Evolutionary conservation across 345 rosid genomes (phyloP).

Genomic region (Sapria himalayana): DNA sequence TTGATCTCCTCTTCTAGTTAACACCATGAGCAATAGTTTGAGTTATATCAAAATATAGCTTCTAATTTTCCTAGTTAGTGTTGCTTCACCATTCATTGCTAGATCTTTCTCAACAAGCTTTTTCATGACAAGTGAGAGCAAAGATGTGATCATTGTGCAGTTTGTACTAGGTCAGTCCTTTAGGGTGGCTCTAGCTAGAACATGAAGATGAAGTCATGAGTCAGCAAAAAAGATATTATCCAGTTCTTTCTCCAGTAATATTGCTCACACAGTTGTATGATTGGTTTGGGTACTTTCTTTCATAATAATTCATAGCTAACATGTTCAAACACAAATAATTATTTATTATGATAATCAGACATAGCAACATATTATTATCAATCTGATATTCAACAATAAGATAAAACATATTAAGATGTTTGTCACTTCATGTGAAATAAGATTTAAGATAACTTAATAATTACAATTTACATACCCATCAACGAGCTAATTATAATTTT

Average conservation of each 20-base stretch:
- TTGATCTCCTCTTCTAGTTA: too few species aligned
- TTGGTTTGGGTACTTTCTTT: slow-evolving; percentile 96
- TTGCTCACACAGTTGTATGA: slow-evolving; percentile 62
- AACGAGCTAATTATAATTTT: too few species aligned
- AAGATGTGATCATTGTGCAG: slow-evolving; percentile 96
- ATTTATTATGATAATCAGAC: too few species aligned
- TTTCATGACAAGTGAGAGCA: slow-evolving; percentile 71
- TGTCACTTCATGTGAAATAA: too few species aligned
- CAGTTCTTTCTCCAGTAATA: slow-evolving; percentile 47
- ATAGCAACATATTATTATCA: too few species aligned
- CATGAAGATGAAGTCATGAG: slow-evolving; percentile 88
- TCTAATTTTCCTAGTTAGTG: slow-evolving; percentile 69
- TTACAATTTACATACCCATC: too few species aligned
- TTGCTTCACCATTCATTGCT: slow-evolving; percentile 97
- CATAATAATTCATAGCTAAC: slow-evolving; percentile 96
- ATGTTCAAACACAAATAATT: too few species aligned
- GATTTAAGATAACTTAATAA: too few species aligned
- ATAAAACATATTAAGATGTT: too few species aligned
- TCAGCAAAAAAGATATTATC: slow-evolving; percentile 57
- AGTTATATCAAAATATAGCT: too few species aligned
- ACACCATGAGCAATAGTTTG: too few species aligned
- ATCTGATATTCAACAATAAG: too few species aligned
- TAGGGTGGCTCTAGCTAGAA: slow-evolving; percentile 95
- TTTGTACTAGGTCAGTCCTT: slow-evolving; percentile 99
- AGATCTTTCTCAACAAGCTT: slow-evolving; percentile 59